A percentile compares a stretch with the other conserved stretches of the same genome.
These are phyloP conservation scores for Austroboletus novae-zelandiae DNA, from an alignment of 1,284 basidiomycete species.

Conservation along the genomic window DNA sequence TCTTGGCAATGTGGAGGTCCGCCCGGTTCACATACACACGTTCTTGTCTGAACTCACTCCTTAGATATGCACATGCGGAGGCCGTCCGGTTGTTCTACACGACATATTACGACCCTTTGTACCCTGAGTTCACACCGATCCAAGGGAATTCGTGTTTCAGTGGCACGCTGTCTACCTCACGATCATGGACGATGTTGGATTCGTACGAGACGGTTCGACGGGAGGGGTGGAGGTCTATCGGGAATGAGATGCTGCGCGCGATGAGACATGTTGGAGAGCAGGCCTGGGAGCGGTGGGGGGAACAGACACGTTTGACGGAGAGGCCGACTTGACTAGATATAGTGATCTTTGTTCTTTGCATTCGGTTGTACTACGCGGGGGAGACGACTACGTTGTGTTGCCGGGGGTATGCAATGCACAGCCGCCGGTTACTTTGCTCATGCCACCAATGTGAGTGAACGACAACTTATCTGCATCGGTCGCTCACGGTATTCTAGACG, in stretches of 20 bases:
- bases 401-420: not conserved
- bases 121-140: constrained; percentile 56
- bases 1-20: constrained; percentile 39
- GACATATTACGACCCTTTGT: constrained; percentile 71
- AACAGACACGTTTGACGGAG: constrained; percentile 24
- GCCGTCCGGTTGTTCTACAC: constrained; percentile 49
- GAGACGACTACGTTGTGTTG: no score
- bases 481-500: constrained; percentile 43
- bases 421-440: constrained; percentile 6
- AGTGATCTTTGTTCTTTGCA: constrained; percentile 16
- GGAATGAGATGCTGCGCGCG: constrained; percentile 21
- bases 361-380: no score
- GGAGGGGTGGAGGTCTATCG: constrained; percentile 30
- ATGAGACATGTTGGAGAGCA: constrained; percentile 27
- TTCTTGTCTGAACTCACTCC: constrained; percentile 3
- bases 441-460: constrained; percentile 30
- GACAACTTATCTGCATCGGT: not conserved
- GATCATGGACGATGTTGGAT: constrained; percentile 28
- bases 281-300: constrained; percentile 33
- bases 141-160: constrained; percentile 20
- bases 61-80: constrained; percentile 40
- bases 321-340: constrained; percentile 28
- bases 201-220: constrained; percentile 30
- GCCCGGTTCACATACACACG: not conserved
- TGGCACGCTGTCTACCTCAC: constrained; percentile 21